A percentile compares a stretch with the other conserved stretches of the same genome.
Conservation (phyloP, 495 filamentous ascomycete species). For the Neurospora terricola region DNA sequence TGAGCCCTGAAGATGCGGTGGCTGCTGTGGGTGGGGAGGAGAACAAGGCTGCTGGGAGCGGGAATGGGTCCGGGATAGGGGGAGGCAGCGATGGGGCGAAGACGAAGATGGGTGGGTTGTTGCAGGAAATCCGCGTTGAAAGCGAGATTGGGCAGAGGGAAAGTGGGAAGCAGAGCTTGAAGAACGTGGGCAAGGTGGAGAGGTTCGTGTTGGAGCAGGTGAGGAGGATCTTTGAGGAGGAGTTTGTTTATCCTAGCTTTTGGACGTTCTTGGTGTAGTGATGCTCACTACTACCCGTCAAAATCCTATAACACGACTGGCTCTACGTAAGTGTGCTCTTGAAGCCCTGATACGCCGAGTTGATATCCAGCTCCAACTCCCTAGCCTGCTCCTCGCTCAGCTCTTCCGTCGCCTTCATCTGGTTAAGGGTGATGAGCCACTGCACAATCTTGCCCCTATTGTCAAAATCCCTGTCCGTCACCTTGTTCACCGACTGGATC, state of each 20-base stretch:
- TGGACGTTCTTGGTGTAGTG: conserved; percentile 85
- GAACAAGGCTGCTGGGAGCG: conserved; percentile 23
- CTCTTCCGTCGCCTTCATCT: conserved; percentile 92
- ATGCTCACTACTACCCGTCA: background rate
- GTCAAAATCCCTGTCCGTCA: conserved; percentile 87
- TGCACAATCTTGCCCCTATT: conserved; percentile 93
- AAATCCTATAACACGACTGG: background rate
- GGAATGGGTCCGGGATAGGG: conserved; percentile 7
- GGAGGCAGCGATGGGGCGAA: background rate
- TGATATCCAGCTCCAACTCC: conserved; percentile 80
- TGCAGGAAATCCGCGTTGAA: conserved; percentile 90
- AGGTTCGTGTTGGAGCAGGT: conserved; percentile 96
- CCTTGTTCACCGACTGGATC: conserved; percentile 93
- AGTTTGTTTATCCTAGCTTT: conserved; percentile 95
- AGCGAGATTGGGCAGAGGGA: conserved; percentile 93
- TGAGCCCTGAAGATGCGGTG: conserved; percentile 77
- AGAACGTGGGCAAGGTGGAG: conserved; percentile 98
- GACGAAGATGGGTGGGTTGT: conserved; percentile 53
- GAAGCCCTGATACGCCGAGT: conserved; percentile 85
- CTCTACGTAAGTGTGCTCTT: conserved; percentile 43
- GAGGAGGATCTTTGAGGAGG: conserved; percentile 92
- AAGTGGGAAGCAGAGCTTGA: conserved; percentile 83
- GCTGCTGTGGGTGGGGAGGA: conserved; percentile 50
- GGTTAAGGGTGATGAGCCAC: conserved; percentile 94
- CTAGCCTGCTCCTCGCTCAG: conserved; percentile 77